These are phyloP conservation scores for Saccharomycopsis babjevae DNA, from an alignment of 805 yeast genomes.

Conservation along the genomic window DNA sequence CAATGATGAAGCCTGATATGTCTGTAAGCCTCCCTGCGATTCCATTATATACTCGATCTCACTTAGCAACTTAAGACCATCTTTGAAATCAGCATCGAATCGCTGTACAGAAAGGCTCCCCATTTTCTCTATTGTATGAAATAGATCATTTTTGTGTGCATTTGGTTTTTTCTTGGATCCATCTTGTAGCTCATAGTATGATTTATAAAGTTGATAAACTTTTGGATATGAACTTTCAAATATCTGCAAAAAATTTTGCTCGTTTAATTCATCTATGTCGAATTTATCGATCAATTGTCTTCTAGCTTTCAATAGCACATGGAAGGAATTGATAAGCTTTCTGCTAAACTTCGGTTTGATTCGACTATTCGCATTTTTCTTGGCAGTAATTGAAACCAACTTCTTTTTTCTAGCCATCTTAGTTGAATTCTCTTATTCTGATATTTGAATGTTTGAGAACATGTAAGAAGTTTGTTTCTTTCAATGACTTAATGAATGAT, in stretches of 20 bases:
- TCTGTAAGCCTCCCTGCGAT: constrained; percentile 63
- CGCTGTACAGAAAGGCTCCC: background rate
- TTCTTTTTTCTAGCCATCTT: constrained; percentile 1
- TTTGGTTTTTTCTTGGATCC: background rate
- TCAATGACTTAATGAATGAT: too few relatives aligned
- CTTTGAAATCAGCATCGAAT: constrained; percentile 14
- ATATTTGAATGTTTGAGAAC: background rate
- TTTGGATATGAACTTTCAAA: background rate
- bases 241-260: background rate
- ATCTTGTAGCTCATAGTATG: background rate
- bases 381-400: constrained; percentile 2
- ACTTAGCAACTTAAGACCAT: constrained; percentile 22
- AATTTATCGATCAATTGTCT: constrained; percentile 1
- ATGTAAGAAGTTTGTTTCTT: too few relatives aligned
- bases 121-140: background rate
- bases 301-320: constrained; percentile 13
- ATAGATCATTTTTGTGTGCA: background rate
- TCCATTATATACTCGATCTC: constrained; percentile 52
- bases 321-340: constrained; percentile 14
- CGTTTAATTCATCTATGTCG: background rate
- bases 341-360: constrained; percentile 14
- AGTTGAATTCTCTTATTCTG: background rate
- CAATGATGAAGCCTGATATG: constrained; percentile 78
- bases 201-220: background rate
- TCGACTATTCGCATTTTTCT: background rate